phyloP scores from a whole-genome alignment of 192 early-diverging fungal genomes.

The Coemansia sp. region DNA sequence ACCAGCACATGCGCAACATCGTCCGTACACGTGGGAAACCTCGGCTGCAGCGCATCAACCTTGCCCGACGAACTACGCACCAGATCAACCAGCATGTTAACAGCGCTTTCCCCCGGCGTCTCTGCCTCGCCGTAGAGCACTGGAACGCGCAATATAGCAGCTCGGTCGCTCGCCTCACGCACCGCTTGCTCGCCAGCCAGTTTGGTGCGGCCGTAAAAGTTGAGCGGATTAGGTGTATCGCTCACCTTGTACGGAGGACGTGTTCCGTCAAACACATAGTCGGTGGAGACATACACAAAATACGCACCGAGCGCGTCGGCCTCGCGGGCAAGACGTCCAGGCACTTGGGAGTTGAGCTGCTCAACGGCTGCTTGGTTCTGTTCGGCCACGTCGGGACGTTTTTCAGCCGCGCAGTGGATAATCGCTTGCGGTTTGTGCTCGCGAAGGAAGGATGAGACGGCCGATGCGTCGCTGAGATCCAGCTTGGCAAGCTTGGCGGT shows the following conservation, averaged over 20 bases:
- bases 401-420: slow-evolving; percentile 84
- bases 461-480: slow-evolving; percentile 61
- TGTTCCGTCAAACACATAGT: slow-evolving; percentile 92
- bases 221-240: slow-evolving; percentile 70
- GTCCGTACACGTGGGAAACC: slow-evolving; percentile 81
- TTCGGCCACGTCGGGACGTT: slow-evolving; percentile 78
- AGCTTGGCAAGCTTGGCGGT: slow-evolving; percentile 58
- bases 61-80: slow-evolving; percentile 38
- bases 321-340: slow-evolving; percentile 57
- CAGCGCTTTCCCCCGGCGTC: slow-evolving; percentile 70
- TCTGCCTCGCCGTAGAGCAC: slow-evolving; percentile 71
- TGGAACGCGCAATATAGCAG: slow-evolving; percentile 75
- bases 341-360: slow-evolving; percentile 67
- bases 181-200: slow-evolving; percentile 70
- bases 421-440: slow-evolving; percentile 60
- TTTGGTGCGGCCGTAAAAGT: slow-evolving; percentile 83
- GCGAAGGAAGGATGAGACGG: slow-evolving; percentile 55
- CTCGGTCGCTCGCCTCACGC: slow-evolving; percentile 51
- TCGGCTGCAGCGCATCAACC: slow-evolving; percentile 67
- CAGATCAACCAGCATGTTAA: slow-evolving; percentile 68
- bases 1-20: slow-evolving; percentile 70
- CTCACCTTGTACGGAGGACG: slow-evolving; percentile 73
- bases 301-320: slow-evolving; percentile 54
- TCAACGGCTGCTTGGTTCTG: slow-evolving; percentile 57
- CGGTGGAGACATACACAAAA: slow-evolving; percentile 82